phyloP scores from a whole-genome alignment of 768 basidiomycete species.

The Suillus brevipes region DNA sequence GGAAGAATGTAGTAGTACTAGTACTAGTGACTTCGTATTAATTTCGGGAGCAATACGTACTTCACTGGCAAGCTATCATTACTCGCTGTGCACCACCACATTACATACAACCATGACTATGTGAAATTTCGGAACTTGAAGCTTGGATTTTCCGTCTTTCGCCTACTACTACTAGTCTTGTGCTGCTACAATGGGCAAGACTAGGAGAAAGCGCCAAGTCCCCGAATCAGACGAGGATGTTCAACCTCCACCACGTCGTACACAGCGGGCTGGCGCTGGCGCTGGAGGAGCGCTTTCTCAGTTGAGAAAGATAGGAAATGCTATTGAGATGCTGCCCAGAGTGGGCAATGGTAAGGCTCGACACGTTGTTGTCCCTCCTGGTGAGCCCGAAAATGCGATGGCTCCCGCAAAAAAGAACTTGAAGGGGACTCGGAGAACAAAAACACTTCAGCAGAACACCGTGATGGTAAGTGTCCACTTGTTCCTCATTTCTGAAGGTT shows the following conservation, averaged over 20 bases:
- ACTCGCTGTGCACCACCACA: too few species aligned
- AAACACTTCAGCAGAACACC: background rate
- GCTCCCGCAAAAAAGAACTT: background rate
- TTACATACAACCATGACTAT: too few species aligned
- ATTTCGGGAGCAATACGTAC: too few species aligned
- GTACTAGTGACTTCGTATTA: too few species aligned
- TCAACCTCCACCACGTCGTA: background rate
- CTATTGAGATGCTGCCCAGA: background rate
- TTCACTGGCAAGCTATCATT: too few species aligned
- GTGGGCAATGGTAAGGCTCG: background rate
- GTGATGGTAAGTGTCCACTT: background rate
- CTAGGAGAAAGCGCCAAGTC: background rate
- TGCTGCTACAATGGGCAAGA: background rate
- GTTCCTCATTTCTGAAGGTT: background rate
- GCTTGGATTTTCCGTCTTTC: background rate
- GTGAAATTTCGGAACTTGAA: constrained; percentile 21
- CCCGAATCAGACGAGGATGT: background rate
- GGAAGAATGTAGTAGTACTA: too few species aligned
- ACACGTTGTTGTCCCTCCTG: background rate
- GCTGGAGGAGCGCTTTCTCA: background rate
- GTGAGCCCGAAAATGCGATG: background rate
- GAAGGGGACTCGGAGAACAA: background rate
- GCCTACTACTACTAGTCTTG: background rate
- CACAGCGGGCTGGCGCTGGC: background rate
- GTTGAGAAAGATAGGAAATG: background rate